Base-by-base conservation (phyloP, 441 rosid species). In the Biscutella laevigata region DNA sequence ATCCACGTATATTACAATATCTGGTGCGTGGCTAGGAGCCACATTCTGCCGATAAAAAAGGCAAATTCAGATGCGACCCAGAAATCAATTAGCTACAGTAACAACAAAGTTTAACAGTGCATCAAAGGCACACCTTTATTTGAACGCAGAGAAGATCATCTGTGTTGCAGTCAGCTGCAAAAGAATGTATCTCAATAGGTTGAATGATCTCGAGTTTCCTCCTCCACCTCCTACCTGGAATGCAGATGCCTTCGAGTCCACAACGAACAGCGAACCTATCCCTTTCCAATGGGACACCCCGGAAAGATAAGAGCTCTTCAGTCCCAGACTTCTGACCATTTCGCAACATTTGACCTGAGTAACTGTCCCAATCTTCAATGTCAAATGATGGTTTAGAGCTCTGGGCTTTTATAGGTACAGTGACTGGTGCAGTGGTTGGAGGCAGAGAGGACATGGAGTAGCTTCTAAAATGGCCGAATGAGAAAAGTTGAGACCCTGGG, bases 401-500 rank as follows among this genome's bases (percentile, higher is more conserved):
- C 56, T 76, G 88, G 44, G 71, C 53, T 69, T 86, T 78, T 42
- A 71, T 41, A 52, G 85, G 68, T 59, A 74, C 77, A 70, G 79
- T 13, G 37, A 86, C 70, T 61, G 85, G 74, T 59, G 68, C 46
- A 67, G 72, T 64, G 75, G 55, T 83, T 60, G 84, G 99, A 55
- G 97, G 97, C 43, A 88, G 74, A 46, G 99, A 70, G 28, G 99
- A 94, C 99, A 94, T 89, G 53, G 97, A 94, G 69, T 94, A 89
- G 72, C 94, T 94, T 79, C 97, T 80, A 59, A 89, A 78, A 74
- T 89, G 79, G 59, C 86, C 77, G 49, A 83, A 80, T 53, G 99
- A 84, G 41, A 89, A 83, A 64, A 94, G 83, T 57, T 84, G 99
- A 59, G 99, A 84, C 49, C 95, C 73, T 59, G 97, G 71, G 57